Percentiles rank a stretch among this genome's conserved stretches.
Conservation (phyloP, 2,329 filamentous ascomycete species). For the Trichoderma afroharzianum region DNA sequence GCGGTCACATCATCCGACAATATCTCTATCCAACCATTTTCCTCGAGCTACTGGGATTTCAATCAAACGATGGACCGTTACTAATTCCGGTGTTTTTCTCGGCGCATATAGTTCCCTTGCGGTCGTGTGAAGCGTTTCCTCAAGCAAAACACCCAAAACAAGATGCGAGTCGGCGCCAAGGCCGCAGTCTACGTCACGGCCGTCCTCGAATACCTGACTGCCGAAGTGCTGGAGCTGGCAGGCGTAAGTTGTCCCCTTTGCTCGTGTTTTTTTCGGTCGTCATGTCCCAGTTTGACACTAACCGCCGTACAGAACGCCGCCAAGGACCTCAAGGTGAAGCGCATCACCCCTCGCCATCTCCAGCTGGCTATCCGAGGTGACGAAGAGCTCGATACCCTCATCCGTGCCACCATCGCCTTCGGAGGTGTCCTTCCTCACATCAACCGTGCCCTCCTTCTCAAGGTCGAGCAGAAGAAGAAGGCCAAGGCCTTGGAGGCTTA, state of each 20-base stretch:
- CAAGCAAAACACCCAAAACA: constrained; percentile 98
- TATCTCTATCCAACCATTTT: neutral
- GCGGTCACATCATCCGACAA: neutral
- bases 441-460: constrained; percentile 92
- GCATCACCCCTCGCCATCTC: constrained; percentile 95
- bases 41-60: neutral
- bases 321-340: constrained; percentile 99
- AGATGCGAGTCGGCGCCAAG: constrained; percentile 99
- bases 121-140: constrained; percentile 99
- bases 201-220: constrained; percentile 95
- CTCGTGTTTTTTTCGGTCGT: neutral
- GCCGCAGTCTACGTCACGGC: constrained; percentile 97
- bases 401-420: constrained; percentile 95
- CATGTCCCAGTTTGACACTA: constrained; percentile 21
- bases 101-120: constrained; percentile 75
- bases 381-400: constrained; percentile 95
- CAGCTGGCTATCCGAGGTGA: constrained; percentile 98
- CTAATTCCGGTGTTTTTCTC: constrained; percentile 13
- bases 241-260: constrained; percentile 57
- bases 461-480: constrained; percentile 98
- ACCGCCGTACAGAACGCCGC: constrained; percentile 69
- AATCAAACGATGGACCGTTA: neutral
- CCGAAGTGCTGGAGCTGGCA: constrained; percentile 95
- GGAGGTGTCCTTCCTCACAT: constrained; percentile 98
- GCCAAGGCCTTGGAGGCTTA: constrained; percentile 51